phyloP scores from a whole-genome alignment of 2,329 filamentous ascomycete species.

The Dothistroma septosporum region DNA sequence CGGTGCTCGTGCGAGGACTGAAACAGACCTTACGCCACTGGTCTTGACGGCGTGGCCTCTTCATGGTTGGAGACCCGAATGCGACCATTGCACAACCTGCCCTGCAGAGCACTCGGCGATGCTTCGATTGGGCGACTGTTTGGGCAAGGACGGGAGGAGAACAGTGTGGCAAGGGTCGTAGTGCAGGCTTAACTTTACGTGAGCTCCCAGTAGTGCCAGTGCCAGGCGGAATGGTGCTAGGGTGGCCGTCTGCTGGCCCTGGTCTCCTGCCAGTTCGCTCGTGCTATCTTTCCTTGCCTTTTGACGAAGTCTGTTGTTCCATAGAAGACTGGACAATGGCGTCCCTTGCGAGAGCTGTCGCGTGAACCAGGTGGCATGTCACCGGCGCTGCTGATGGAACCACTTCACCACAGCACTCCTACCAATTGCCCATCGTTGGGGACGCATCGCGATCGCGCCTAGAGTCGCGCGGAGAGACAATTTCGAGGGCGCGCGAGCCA shows the following conservation, averaged over 20 bases:
- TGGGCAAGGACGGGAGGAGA: constrained; percentile 2
- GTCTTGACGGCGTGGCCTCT: constrained; percentile 1
- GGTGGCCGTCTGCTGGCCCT: background rate
- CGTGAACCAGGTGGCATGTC: constrained; percentile 18
- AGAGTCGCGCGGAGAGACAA: background rate
- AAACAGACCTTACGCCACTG: background rate
- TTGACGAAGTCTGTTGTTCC: background rate
- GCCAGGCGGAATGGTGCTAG: constrained; percentile 2
- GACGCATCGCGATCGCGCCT: background rate
- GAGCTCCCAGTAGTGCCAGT: background rate
- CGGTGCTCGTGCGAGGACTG: constrained; percentile 1
- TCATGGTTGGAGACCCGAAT: background rate
- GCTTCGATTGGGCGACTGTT: background rate
- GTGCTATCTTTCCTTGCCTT: constrained; percentile 2
- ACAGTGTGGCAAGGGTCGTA: constrained; percentile 5
- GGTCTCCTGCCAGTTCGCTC: constrained; percentile 8
- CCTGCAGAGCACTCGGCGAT: background rate
- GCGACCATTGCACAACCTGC: background rate
- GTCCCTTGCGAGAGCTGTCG: constrained; percentile 1
- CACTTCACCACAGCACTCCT: constrained; percentile 7
- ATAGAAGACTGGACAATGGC: background rate
- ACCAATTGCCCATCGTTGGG: constrained; percentile 5
- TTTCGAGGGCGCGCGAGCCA: constrained; percentile 39
- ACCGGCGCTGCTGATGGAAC: constrained; percentile 14
- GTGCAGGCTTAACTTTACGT: constrained; percentile 2